Evolutionary conservation across 768 basidiomycete species (phyloP).

Genomic region (Mycena epipterygia): DNA sequence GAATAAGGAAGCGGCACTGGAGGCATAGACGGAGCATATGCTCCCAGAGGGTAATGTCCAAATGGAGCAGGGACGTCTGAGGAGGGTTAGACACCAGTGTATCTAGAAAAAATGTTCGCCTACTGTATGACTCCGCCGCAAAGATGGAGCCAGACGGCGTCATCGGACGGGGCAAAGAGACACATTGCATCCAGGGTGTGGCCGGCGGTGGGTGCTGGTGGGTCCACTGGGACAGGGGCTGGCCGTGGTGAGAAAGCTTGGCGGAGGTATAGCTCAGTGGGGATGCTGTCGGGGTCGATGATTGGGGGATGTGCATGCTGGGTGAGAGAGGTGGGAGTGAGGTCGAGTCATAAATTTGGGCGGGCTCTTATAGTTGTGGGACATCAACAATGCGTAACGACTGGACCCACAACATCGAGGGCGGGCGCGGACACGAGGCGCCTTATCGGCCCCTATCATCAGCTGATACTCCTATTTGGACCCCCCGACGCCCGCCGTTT

Average conservation of each 20-base stretch:
- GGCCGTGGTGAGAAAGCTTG: slow-evolving; percentile 12
- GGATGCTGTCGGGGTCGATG: slow-evolving; percentile 12
- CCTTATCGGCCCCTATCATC: slow-evolving; percentile 10
- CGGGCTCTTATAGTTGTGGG: slow-evolving; percentile 21
- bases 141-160: background rate
- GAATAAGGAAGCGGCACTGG: slow-evolving; percentile 16
- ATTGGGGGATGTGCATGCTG: slow-evolving; percentile 22
- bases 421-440: background rate
- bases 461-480: background rate
- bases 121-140: background rate
- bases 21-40: slow-evolving; percentile 11
- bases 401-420: slow-evolving; percentile 2
- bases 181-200: slow-evolving; percentile 7
- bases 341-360: slow-evolving; percentile 21
- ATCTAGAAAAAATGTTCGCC: background rate
- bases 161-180: slow-evolving; percentile 1
- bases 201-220: slow-evolving; percentile 13
- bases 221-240: slow-evolving; percentile 14
- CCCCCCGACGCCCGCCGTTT: slow-evolving; percentile 25
- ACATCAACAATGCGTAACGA: slow-evolving; percentile 13
- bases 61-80: background rate
- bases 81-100: background rate
- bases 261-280: slow-evolving; percentile 19
- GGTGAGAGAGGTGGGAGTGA: slow-evolving; percentile 16
- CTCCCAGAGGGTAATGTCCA: background rate